A percentile compares a stretch with the other conserved stretches of the same genome.
Conservation (phyloP, 2,329 filamentous ascomycete genomes). For the Hypoxylon sp. region DNA sequence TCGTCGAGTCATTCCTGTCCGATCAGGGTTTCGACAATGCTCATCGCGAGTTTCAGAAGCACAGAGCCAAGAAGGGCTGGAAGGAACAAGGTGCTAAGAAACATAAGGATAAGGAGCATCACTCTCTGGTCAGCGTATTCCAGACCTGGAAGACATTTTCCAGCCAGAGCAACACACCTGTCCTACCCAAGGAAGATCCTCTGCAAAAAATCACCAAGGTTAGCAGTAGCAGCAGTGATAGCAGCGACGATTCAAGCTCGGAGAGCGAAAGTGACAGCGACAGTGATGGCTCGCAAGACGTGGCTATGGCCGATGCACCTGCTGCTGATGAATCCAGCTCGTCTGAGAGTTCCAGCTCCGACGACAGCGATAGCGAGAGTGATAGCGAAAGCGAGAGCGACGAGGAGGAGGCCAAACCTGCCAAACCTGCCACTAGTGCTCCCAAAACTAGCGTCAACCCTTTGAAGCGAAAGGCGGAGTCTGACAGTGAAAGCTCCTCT, state of each 20-base stretch:
- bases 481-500: slow-evolving; percentile 58
- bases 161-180: slow-evolving; percentile 52
- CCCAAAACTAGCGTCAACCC: slow-evolving; percentile 57
- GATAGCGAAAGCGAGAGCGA: slow-evolving; percentile 56
- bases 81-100: slow-evolving; percentile 52
- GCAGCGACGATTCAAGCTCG: slow-evolving; percentile 51
- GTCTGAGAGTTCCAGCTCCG: slow-evolving; percentile 55
- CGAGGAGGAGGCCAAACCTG: slow-evolving; percentile 44
- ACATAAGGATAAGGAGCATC: slow-evolving; percentile 53
- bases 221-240: slow-evolving; percentile 52
- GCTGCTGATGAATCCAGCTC: slow-evolving; percentile 50
- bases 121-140: slow-evolving; percentile 66
- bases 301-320: slow-evolving; percentile 64
- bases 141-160: slow-evolving; percentile 64
- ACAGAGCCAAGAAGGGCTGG: slow-evolving; percentile 70
- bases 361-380: slow-evolving; percentile 54
- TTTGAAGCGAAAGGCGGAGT: slow-evolving; percentile 69
- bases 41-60: slow-evolving; percentile 73
- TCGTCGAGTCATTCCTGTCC: slow-evolving; percentile 76
- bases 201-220: slow-evolving; percentile 50
- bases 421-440: slow-evolving; percentile 48
- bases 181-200: slow-evolving; percentile 48
- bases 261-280: slow-evolving; percentile 50
- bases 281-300: slow-evolving; percentile 53
- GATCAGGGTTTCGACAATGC: slow-evolving; percentile 75